phyloP scores from a whole-genome alignment of 176 grass and related monocot genomes.

The Miscanthus lutarioriparius region DNA sequence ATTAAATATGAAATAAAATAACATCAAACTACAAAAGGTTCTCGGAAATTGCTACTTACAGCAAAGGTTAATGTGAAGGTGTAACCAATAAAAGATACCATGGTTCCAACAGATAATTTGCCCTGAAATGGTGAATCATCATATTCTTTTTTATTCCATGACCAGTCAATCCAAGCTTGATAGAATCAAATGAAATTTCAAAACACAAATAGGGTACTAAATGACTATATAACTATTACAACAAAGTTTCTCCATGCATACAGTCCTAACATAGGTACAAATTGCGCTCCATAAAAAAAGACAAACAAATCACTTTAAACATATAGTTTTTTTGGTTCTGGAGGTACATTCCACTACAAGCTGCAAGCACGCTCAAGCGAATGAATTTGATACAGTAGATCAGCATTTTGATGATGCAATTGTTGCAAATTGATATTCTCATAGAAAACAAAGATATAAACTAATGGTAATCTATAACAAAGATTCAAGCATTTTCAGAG shows the following conservation, averaged over 20 bases:
- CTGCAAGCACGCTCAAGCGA: background rate
- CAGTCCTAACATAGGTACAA: background rate
- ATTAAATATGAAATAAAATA: conserved; percentile 33
- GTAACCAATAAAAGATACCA: conserved; percentile 98
- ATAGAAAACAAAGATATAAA: conserved; percentile 4
- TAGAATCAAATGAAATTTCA: background rate
- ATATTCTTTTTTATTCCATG: conserved; percentile 20
- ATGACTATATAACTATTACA: conserved; percentile 23
- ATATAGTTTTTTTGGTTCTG: background rate
- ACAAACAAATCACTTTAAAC: background rate
- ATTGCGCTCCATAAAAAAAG: background rate
- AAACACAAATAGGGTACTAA: conserved; percentile 10
- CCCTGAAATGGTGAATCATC: conserved; percentile 69
- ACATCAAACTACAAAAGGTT: conserved; percentile 29
- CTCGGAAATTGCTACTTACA: conserved; percentile 55
- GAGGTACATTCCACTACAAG: background rate
- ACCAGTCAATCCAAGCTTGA: conserved; percentile 19
- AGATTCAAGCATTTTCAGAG: conserved; percentile 6
- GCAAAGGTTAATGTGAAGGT: conserved; percentile 97
- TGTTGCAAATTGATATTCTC: background rate
- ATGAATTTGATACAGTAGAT: background rate
- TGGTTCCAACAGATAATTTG: conserved; percentile 82
- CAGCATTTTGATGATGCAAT: conserved; percentile 1
- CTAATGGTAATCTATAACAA: background rate
- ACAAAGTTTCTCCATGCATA: background rate